A percentile compares a stretch with the other conserved stretches of the same genome.
These are phyloP conservation scores for Acacia crassicarpa DNA, from an alignment of 306 rosid genomes.

Conservation along the genomic window DNA sequence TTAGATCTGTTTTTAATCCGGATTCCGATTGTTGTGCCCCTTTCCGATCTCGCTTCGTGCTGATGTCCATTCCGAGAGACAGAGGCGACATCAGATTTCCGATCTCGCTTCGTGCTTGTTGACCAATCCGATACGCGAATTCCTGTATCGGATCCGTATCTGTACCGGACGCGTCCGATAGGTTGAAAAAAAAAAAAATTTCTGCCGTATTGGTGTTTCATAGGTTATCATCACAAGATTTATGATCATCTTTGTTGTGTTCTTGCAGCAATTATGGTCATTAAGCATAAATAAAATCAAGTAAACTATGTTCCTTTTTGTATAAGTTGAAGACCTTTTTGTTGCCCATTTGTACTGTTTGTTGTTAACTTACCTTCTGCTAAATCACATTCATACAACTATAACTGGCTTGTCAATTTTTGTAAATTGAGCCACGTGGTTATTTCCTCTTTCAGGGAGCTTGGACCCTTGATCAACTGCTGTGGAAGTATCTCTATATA, in stretches of 20 bases:
- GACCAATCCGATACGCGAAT: too few relatives aligned
- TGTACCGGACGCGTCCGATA: too few relatives aligned
- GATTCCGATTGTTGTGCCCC: not conserved
- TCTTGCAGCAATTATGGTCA: not conserved
- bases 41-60: not conserved
- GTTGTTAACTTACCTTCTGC: not conserved
- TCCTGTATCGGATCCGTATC: too few relatives aligned
- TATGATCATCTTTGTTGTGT: not conserved
- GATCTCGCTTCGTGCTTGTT: too few relatives aligned
- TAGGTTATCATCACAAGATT: not conserved
- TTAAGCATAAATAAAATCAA: not conserved
- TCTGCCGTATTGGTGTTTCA: too few relatives aligned
- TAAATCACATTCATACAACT: not conserved
- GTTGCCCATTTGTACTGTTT: not conserved
- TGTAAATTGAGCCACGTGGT: conserved; percentile 1
- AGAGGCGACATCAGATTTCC: too few relatives aligned
- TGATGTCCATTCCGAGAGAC: not conserved
- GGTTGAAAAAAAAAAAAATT: too few relatives aligned
- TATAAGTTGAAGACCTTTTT: not conserved
- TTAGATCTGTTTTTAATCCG: conserved; percentile 11
- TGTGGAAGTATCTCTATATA: not conserved
- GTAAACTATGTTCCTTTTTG: not conserved
- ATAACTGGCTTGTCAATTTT: not conserved
- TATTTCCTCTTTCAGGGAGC: conserved; percentile 39
- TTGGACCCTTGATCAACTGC: conserved; percentile 25